Evolutionary conservation across 805 yeast species (phyloP), one percentile per base, ranked within the genome.

Genomic region (Metschnikowia kofuensis): DNA sequence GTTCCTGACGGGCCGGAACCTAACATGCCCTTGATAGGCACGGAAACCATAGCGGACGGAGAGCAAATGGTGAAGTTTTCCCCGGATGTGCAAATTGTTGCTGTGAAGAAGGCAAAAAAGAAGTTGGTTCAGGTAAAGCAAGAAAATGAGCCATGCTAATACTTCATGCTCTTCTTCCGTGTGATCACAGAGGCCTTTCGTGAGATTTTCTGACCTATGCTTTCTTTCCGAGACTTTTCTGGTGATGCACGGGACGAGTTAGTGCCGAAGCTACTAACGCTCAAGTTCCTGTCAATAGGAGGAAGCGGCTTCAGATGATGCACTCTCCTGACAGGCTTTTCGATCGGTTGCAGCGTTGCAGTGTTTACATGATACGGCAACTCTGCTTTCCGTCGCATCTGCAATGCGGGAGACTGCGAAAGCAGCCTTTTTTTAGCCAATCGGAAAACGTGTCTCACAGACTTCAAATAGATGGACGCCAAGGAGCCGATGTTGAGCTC

Each of bases 401-500:
- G 73, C 21, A 73, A 60, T 8, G 75, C 73, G 3, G 77, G 75
- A 21, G 87, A 82, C 7, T 62, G 55, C 0, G 79, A 72, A 35
- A 88, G 65, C 16, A 56, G 54, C 52, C 74, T 83, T 1, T 76
- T 66, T 52, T 78, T 84, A 2, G 87, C 75, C 32, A 78, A 64
- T 38, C 96, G 72, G 72, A 90, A 90, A 2, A 90, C 89, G 57
- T 80, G 87, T n/a, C 78, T 77, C 8, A 88, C 85, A 0, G 96
- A 96, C 56, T 89, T 87, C 58, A 91, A 69, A 61, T 90, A 92
- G 12, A 91, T 81, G 0, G 96, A 84, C 0, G 95, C 91, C 45
- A 92, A 68, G 0, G 90, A 74, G 1, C 97, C 97, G 32, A 91
- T 83, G 55, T 83, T 84, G 53, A 90, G 70, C 58, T 88, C 95